Conservation (phyloP, 176 grass and related monocot genomes). For the Saccharum officinarum region DNA sequence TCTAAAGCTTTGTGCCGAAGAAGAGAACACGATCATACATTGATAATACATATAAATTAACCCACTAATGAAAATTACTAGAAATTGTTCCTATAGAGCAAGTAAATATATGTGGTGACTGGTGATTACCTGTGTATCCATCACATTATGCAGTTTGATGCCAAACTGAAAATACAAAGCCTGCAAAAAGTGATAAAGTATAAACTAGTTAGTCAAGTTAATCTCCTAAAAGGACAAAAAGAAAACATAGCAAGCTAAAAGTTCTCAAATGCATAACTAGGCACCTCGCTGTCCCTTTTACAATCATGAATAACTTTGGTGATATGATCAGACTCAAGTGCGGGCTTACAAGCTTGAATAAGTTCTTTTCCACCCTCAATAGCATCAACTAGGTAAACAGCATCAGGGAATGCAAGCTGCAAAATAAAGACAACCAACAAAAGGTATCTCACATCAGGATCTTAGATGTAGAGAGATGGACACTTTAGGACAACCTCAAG, state of each 20-base stretch:
- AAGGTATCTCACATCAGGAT: not conserved
- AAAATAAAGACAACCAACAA: conserved; percentile 33
- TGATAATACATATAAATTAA: conserved; percentile 10
- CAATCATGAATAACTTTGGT: conserved; percentile 98
- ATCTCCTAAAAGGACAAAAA: not conserved
- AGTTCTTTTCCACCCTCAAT: conserved; percentile 70
- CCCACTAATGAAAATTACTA: not conserved
- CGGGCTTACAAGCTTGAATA: conserved; percentile 89
- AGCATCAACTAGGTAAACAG: conserved; percentile 92
- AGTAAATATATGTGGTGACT: conserved; percentile 7
- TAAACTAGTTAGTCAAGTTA: conserved; percentile 23
- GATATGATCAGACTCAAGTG: conserved; percentile 80
- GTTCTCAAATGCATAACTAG: conserved; percentile 11
- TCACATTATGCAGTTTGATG: conserved; percentile 92
- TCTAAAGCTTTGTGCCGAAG: not conserved
- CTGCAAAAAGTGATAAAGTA: conserved; percentile 51
- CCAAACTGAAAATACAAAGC: conserved; percentile 97
- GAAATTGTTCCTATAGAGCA: not conserved
- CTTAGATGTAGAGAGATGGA: conserved; percentile 6
- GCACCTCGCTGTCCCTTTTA: conserved; percentile 96
- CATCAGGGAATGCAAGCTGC: conserved; percentile 86
- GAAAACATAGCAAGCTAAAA: conserved; percentile 5
- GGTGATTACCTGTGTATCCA: conserved; percentile 90
- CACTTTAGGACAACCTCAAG: conserved; percentile 21
- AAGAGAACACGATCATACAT: not conserved